Base-by-base conservation (phyloP, 1,139 yeast species). In the Yamadazyma taylorii region DNA sequence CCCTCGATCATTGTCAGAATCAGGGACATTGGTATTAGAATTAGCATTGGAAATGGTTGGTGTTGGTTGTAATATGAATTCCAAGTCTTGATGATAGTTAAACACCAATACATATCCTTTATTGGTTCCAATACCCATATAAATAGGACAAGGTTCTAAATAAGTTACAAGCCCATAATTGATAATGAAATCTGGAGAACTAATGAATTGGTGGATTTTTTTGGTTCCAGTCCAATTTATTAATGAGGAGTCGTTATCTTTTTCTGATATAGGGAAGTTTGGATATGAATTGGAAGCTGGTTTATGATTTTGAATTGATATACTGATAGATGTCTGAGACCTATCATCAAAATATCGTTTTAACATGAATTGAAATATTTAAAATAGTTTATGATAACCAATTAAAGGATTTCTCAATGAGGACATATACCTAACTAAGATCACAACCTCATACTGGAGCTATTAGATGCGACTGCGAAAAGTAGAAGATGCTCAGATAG, bases 121-220 rank as follows among this genome's bases (percentile, higher is more conserved):
- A 1, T 70, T 51, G 0, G 94, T 85, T 2, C 88, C 94, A 10
- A 86, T 52, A 0, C 77, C 78, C 2, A 87, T 66, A 37, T 66
- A 66, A 7, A 63, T 40, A 3, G 79, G 66, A 1, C 79, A 71
- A 0, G 81, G 69, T 3, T 69, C 62, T 7, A 83, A 51, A 17
- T 63, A 59, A 0, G 71, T 61, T 0, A 81, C 75, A 1, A 57
- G 52, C 0, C 95, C 95, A 47, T 73, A 70, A 2, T 41, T 37
- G 5, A 47, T 31, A 2, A 52, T 21, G 39, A 67, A 67, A 3
- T 51, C 58, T 2, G 51, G 24, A 2, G 66, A 50, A 33, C 53
- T 53, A 30, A 61, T 50, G 7, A 50, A 38, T 2, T 42, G 35
- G 6, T 59, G 43, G 22, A 67, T 52, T 4, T 37, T 41, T 4